These are phyloP conservation scores for Asterochloris erici DNA, from an alignment of 139 green algal genomes.

Conservation along the genomic window DNA sequence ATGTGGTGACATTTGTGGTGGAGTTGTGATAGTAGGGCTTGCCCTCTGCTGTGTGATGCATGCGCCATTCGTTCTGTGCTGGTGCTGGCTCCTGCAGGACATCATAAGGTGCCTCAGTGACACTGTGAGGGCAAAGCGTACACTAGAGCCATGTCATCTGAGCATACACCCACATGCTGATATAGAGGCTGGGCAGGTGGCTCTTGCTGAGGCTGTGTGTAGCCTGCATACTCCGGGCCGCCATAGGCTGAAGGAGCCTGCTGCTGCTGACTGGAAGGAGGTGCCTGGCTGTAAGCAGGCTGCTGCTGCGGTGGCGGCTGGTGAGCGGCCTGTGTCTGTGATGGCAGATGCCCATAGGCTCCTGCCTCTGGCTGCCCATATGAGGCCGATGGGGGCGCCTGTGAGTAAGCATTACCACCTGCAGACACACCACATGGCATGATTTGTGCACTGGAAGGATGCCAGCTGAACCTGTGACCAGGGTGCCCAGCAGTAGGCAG, in stretches of 20 bases:
- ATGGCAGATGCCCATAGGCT: neutral
- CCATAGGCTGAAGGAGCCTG: neutral
- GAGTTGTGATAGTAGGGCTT: constrained; percentile 77
- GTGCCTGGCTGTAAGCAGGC: neutral
- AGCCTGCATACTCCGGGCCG: neutral
- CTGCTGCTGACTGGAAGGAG: neutral
- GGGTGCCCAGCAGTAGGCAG: neutral
- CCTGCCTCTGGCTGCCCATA: neutral
- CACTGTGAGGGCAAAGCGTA: neutral
- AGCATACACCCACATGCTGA: neutral
- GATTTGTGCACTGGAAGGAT: neutral
- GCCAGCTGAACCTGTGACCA: neutral
- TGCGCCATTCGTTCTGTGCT: constrained; percentile 53
- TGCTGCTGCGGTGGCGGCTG: neutral
- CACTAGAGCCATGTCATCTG: neutral
- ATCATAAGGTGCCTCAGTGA: neutral
- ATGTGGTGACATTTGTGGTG: constrained; percentile 61
- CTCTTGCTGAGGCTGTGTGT: neutral
- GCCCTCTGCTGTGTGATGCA: constrained; percentile 73
- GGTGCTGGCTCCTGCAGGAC: constrained; percentile 11
- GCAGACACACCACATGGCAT: neutral
- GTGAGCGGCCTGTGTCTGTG: neutral
- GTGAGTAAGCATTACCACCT: neutral
- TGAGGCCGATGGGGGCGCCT: neutral
- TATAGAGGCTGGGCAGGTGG: neutral